Evolutionary conservation across 495 filamentous ascomycete species (phyloP), one percentile per base, ranked within the genome.

Genomic region (Jackrogersella multiformis): DNA sequence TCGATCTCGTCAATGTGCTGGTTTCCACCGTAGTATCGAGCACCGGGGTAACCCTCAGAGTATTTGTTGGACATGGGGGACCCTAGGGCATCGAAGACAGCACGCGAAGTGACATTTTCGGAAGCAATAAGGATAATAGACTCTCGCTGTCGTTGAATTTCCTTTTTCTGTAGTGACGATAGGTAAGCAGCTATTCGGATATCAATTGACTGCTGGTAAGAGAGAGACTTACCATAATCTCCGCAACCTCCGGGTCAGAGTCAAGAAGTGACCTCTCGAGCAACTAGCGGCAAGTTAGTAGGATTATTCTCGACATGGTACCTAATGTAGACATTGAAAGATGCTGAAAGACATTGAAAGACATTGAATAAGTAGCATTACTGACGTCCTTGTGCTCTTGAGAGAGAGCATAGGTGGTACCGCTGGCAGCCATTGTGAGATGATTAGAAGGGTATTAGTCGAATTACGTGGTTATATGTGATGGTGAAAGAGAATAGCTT

Each of bases 1-100:
- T 99, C 95, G 74, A 97, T 93, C 76, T 89, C 84, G 78, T 99
- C 95, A 64, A 99, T 99, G 85, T 97, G 92, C 84, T 99, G 88
- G 83, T 98, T 99, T 71, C 95, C 95, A 78, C 96, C 96, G 77
- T 99, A 99, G 87, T 99, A 99, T 78, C 95, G 90, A 46, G 96
- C 95, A 73, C 95, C 95, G 73, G 96, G 96, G 81, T 97, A 97
- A 71, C 95, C 95, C 84, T 99, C 95, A 2, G 92, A 96, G 87
- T 99, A 99, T 84, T 99, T 99, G 88, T 99, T 94, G 74, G 90
- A 93, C 92, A 94, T 94, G 73, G 91, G 90, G 36, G 92, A 93
- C 68, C 92, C 92, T 51, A 95, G 87, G 68, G 92, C 91, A 81
- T 95, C 92, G 81, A 92, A 94, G 64, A 95, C 92, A 54, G 92